A percentile compares a stretch with the other conserved stretches of the same genome.
Evolutionary conservation across 1,284 basidiomycete species (phyloP).

Genomic region (Flammula alnicola): DNA sequence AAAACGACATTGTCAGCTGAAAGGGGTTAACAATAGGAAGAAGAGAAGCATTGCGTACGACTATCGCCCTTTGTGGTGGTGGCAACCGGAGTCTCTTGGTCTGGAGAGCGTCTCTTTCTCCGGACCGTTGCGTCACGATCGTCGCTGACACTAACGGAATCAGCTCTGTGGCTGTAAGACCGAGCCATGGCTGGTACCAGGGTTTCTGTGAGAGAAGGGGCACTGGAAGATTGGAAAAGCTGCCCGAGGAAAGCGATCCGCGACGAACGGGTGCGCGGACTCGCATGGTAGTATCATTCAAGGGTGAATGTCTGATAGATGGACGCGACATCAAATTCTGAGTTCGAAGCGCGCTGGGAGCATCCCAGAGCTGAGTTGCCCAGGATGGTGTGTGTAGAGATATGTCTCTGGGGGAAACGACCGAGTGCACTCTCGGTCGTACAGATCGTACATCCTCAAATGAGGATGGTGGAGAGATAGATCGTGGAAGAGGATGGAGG

Average conservation of each 20-base stretch:
- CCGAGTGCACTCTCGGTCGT: constrained; percentile 51
- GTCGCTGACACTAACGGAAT: constrained; percentile 60
- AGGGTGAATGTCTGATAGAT: constrained; percentile 46
- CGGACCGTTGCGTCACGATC: constrained; percentile 75
- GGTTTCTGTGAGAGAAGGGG: constrained; percentile 53
- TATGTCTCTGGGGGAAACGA: constrained; percentile 57
- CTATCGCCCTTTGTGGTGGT: constrained; percentile 38
- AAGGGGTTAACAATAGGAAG: constrained; percentile 13
- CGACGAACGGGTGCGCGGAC: constrained; percentile 41
- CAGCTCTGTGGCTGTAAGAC: constrained; percentile 65
- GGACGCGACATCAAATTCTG: constrained; percentile 35
- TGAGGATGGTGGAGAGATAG: constrained; percentile 56
- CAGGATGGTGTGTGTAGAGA: constrained; percentile 57
- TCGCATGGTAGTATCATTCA: constrained; percentile 46
- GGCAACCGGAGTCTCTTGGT: constrained; percentile 45
- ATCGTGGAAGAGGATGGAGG: constrained; percentile 60
- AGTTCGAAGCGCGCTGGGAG: constrained; percentile 37
- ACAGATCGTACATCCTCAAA: too few species aligned
- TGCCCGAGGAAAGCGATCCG: constrained; percentile 54
- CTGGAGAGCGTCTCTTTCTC: constrained; percentile 58
- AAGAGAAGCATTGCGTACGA: constrained; percentile 38
- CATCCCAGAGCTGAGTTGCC: constrained; percentile 63
- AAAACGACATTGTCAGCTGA: too few species aligned
- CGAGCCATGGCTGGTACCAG: constrained; percentile 52
- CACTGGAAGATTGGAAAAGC: constrained; percentile 80